Conservation (phyloP, 2,329 filamentous ascomycete genomes). For the Sporothrix dimorphospora region DNA sequence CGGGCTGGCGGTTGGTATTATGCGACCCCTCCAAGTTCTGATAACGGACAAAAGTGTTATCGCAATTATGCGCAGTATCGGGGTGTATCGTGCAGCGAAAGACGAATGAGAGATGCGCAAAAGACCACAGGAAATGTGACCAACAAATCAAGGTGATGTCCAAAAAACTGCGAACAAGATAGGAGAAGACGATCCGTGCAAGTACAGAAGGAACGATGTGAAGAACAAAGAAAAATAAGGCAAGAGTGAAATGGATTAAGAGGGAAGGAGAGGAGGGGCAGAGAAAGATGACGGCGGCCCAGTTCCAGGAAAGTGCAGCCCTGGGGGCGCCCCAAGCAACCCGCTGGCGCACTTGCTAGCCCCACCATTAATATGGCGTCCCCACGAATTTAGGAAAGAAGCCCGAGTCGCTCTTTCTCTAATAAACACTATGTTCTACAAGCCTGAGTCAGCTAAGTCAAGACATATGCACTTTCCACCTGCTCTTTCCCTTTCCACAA, state of each 20-base stretch:
- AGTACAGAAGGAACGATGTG: neutral
- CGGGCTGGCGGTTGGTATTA: constrained; percentile 2
- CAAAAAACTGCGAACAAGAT: neutral
- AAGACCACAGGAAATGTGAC: neutral
- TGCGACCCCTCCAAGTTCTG: constrained; percentile 19
- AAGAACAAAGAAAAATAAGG: constrained; percentile 14
- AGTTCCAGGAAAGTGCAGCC: constrained; percentile 6
- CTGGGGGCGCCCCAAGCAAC: neutral
- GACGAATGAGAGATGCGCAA: neutral
- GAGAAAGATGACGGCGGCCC: neutral
- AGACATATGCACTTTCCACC: neutral
- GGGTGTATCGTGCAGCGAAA: constrained; percentile 10
- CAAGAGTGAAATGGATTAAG: constrained; percentile 16
- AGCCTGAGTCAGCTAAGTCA: neutral
- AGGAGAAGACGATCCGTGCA: neutral
- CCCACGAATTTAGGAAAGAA: neutral
- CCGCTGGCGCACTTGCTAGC: neutral
- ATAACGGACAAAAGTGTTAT: constrained; percentile 18
- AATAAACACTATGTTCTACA: neutral
- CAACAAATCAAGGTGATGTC: neutral
- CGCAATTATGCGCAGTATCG: constrained; percentile 1
- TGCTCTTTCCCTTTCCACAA: neutral
- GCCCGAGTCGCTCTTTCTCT: neutral
- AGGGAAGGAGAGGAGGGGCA: constrained; percentile 13
- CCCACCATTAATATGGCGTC: constrained; percentile 6